phyloP scores from a whole-genome alignment of 2,329 filamentous ascomycete species.

The Sporothrix mexicana region DNA sequence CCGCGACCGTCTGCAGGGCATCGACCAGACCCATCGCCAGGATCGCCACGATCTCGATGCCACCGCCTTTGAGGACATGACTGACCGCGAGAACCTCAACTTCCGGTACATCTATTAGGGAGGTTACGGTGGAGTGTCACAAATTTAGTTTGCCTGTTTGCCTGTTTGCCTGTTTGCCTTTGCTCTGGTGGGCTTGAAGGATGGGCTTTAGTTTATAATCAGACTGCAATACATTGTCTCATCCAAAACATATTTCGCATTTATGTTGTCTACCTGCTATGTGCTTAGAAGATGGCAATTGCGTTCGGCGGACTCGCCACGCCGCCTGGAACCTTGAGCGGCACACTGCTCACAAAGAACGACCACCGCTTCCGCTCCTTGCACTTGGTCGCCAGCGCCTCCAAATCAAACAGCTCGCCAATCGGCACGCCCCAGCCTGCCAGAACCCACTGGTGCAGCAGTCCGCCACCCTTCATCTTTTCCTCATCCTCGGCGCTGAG shows the following conservation, averaged over 20 bases:
- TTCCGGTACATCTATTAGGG: conserved; percentile 50
- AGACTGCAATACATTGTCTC: not conserved
- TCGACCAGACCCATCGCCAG: conserved; percentile 36
- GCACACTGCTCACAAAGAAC: conserved; percentile 51
- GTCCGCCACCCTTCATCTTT: conserved; percentile 40
- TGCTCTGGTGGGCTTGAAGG: too few relatives aligned
- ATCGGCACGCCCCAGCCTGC: conserved; percentile 60
- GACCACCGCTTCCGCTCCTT: conserved; percentile 45
- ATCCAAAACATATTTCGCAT: not conserved
- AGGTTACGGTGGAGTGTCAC: too few relatives aligned
- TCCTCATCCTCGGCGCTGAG: conserved; percentile 35
- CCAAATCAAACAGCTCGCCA: conserved; percentile 56
- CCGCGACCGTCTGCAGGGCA: conserved; percentile 42
- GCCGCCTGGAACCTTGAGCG: conserved; percentile 46
- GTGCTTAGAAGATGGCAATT: conserved; percentile 47
- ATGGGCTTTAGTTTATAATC: not conserved
- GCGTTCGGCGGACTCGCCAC: conserved; percentile 50
- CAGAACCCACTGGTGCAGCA: conserved; percentile 50
- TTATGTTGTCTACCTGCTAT: not conserved
- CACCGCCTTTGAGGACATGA: conserved; percentile 51
- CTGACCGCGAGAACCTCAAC: conserved; percentile 52
- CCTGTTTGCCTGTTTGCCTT: too few relatives aligned
- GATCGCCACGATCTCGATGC: conserved; percentile 43
- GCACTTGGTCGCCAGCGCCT: conserved; percentile 47
- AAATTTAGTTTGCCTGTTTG: too few relatives aligned